A percentile compares a stretch with the other conserved stretches of the same genome.
Evolutionary conservation across 2,329 filamentous ascomycete species (phyloP).

Genomic region (Fusarium tanahbumbuense): DNA sequence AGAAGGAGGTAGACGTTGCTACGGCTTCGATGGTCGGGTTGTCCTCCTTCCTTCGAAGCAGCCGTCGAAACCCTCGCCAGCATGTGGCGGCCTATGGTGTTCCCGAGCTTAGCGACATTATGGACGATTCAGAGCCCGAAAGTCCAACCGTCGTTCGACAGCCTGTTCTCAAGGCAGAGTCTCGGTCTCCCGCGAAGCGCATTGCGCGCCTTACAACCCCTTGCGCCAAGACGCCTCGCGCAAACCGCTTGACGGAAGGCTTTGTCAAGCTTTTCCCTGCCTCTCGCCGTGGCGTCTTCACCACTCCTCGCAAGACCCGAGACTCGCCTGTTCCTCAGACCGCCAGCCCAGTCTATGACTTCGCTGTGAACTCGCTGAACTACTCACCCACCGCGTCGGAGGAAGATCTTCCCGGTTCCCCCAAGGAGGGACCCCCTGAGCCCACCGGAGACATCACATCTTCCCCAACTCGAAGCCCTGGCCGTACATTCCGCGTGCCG

Average conservation of each 20-base stretch:
- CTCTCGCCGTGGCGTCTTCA: conserved; percentile 38
- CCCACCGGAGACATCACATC: background rate
- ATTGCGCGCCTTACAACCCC: conserved; percentile 44
- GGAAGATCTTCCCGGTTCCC: background rate
- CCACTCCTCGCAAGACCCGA: conserved; percentile 47
- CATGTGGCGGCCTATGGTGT: conserved; percentile 39
- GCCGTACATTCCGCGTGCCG: conserved; percentile 36
- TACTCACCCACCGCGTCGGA: conserved; percentile 6
- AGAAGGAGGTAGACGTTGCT: conserved; percentile 40
- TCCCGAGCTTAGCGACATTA: conserved; percentile 45
- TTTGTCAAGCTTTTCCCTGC: conserved; percentile 48
- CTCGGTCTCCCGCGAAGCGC: conserved; percentile 50
- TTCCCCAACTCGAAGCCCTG: conserved; percentile 27
- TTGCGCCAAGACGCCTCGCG: conserved; percentile 36
- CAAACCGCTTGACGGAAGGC: conserved; percentile 46
- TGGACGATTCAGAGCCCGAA: conserved; percentile 47
- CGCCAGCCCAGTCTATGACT: conserved; percentile 22
- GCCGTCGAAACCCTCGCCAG: conserved; percentile 40
- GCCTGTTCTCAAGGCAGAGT: conserved; percentile 39
- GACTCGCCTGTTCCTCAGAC: conserved; percentile 39
- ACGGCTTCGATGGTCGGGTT: conserved; percentile 46
- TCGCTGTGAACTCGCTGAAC: conserved; percentile 17
- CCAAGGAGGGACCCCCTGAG: background rate
- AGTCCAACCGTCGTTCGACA: conserved; percentile 42
- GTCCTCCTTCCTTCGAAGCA: conserved; percentile 33